A percentile compares a stretch with the other conserved stretches of the same genome.
phyloP scores from a whole-genome alignment of 345 rosid species.

The Linum tenue region DNA sequence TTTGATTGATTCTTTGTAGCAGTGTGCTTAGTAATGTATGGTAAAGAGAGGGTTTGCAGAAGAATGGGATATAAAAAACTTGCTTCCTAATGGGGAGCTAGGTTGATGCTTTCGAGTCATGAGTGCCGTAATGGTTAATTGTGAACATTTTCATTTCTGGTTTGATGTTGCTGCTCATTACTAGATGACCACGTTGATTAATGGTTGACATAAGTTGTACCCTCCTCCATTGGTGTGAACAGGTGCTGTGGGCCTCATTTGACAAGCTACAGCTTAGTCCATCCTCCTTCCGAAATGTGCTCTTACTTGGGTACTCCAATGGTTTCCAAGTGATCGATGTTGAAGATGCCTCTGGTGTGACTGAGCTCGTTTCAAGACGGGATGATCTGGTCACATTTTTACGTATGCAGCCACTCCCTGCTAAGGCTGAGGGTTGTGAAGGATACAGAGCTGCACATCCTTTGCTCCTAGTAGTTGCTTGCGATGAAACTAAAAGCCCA shows the following conservation, averaged over 20 bases:
- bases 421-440: conserved; percentile 50
- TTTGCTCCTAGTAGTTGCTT: conserved; percentile 77
- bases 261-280: conserved; percentile 59
- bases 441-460: conserved; percentile 91
- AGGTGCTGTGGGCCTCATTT: conserved; percentile 90
- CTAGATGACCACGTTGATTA: not conserved
- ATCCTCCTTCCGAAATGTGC: conserved; percentile 53
- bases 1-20: not conserved
- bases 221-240: conserved; percentile 13
- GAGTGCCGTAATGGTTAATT: not conserved
- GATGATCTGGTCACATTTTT: conserved; percentile 82
- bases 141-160: not conserved
- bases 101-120: not conserved
- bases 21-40: not conserved
- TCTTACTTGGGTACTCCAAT: conserved; percentile 79
- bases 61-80: not conserved
- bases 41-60: not conserved
- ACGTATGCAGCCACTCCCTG: conserved; percentile 86
- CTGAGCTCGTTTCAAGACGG: conserved; percentile 69
- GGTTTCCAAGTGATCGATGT: conserved; percentile 94
- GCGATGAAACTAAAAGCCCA: conserved; percentile 62
- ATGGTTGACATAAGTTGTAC: not conserved
- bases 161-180: not conserved
- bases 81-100: not conserved
- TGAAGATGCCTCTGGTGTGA: conserved; percentile 66